These are phyloP conservation scores for Bryum argenteum DNA, from an alignment of 225 moss, liverwort and hornwort species.

Conservation along the genomic window DNA sequence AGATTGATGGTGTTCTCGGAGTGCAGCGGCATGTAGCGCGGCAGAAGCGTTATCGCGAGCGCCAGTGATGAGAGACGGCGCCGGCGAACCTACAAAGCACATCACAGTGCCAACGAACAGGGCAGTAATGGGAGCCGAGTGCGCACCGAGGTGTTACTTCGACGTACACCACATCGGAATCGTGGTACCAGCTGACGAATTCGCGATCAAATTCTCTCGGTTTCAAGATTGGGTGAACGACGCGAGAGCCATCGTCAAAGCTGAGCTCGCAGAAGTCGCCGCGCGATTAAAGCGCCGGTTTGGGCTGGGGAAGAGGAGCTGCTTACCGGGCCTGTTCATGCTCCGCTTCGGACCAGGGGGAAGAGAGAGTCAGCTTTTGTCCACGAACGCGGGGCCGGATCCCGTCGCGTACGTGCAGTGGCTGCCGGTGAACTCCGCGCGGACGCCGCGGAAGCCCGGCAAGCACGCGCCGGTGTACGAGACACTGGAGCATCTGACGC, in stretches of 20 bases:
- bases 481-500: conserved; percentile 53
- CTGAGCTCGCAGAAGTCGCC: conserved; percentile 41
- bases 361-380: conserved; percentile 18
- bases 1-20: not conserved
- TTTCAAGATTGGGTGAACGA: conserved; percentile 51
- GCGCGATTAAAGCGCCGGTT: conserved; percentile 29
- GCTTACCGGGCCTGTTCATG: conserved; percentile 49
- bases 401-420: conserved; percentile 41
- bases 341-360: conserved; percentile 45
- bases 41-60: not conserved
- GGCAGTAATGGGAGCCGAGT: conserved; percentile 42
- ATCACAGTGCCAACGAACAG: conserved; percentile 48
- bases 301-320: conserved; percentile 44
- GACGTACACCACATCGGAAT: not conserved
- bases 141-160: conserved; percentile 29
- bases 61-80: conserved; percentile 20
- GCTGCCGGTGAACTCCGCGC: conserved; percentile 21
- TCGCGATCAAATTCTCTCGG: conserved; percentile 27
- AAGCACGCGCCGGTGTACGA: conserved; percentile 31
- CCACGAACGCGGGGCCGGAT: conserved; percentile 39
- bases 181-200: not conserved
- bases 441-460: conserved; percentile 29
- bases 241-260: conserved; percentile 37
- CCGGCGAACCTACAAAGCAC: conserved; percentile 22
- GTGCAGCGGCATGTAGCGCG: conserved; percentile 24